Conservation (phyloP, 73 alveolate genomes). For the Effrenium voratum region DNA sequence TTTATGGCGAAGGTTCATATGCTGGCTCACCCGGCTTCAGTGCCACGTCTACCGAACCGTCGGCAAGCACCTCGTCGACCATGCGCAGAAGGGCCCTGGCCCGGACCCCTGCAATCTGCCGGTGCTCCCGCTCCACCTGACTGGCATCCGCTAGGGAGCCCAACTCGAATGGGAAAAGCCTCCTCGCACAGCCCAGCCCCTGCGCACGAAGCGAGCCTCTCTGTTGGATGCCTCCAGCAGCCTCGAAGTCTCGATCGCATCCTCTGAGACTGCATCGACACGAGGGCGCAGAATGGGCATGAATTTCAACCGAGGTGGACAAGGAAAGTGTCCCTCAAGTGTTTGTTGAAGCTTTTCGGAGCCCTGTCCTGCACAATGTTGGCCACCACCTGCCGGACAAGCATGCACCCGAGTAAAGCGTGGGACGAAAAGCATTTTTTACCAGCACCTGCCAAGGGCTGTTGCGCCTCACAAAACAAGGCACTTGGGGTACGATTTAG, state of each 20-base stretch:
- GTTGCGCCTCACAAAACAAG: too few relatives aligned
- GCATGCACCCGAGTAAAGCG: too few relatives aligned
- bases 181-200: background rate
- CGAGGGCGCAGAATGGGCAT: too few relatives aligned
- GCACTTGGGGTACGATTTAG: too few relatives aligned
- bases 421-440: too few relatives aligned
- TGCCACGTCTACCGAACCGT: background rate
- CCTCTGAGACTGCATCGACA: conserved; percentile 18
- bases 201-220: too few relatives aligned
- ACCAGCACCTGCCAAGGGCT: too few relatives aligned
- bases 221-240: conserved; percentile 58
- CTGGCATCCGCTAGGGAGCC: background rate
- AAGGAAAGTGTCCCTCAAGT: background rate
- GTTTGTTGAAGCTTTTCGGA: background rate
- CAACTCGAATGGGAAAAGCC: background rate
- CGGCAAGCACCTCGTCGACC: conserved; percentile 76
- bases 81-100: conserved; percentile 53
- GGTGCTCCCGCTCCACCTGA: conserved; percentile 79
- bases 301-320: background rate
- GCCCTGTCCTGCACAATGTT: conserved; percentile 58
- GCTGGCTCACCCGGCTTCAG: background rate
- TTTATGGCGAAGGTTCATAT: background rate
- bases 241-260: conserved; percentile 60
- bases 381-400: conserved; percentile 62
- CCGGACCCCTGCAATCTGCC: conserved; percentile 41